A percentile compares a stretch with the other conserved stretches of the same genome.
Conservation (phyloP, 1,284 basidiomycete genomes). For the Baeospora myosura region DNA sequence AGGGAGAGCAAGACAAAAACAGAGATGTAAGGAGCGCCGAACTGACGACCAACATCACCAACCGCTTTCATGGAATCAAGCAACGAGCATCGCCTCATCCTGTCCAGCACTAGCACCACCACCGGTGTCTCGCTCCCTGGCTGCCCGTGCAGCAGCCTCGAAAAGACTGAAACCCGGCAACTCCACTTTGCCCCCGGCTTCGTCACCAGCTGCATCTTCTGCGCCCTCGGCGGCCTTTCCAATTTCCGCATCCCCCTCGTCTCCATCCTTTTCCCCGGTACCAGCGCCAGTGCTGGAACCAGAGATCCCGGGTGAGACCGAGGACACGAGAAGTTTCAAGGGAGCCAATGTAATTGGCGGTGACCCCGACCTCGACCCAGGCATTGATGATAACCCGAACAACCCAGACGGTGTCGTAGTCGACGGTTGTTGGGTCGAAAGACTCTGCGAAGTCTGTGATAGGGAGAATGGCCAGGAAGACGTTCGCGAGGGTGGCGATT, state of each 20-base stretch:
- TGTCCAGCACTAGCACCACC: no score
- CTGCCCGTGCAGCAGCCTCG: conserved; percentile 40
- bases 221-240: conserved; percentile 18
- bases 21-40: no score
- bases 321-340: conserved; percentile 37
- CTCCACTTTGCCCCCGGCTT: conserved; percentile 24
- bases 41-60: no score
- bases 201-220: conserved; percentile 14
- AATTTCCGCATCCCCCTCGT: conserved; percentile 8
- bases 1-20: no score
- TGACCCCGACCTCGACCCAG: conserved; percentile 49
- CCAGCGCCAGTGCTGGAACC: conserved; percentile 9
- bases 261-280: conserved; percentile 14
- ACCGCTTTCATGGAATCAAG: no score
- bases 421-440: conserved; percentile 12
- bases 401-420: conserved; percentile 20
- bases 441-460: conserved; percentile 30
- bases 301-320: conserved; percentile 8
- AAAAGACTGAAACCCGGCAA: conserved; percentile 58
- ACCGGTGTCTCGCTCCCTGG: no score
- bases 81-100: no score
- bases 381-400: conserved; percentile 27
- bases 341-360: conserved; percentile 69
- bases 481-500: no score
- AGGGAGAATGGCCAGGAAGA: no score